Conservation (phyloP, 768 basidiomycete species). For the Pleurotus citrinopileatus region DNA sequence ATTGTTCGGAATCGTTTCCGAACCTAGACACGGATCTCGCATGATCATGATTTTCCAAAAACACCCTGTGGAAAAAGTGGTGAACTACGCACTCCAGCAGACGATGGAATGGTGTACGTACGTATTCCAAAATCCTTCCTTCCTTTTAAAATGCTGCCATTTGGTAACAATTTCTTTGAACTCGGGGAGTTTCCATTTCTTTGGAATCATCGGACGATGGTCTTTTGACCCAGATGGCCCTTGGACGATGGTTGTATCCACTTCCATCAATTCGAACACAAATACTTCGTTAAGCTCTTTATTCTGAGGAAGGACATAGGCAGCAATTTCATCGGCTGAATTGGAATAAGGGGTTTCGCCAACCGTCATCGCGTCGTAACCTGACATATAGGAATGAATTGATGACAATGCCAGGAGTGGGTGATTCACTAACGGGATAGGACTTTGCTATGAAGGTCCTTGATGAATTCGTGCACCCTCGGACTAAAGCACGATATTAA, state of each 20-base stretch:
- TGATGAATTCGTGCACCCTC: constrained; percentile 61
- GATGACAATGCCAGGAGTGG: constrained; percentile 1
- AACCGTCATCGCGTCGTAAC: constrained; percentile 58
- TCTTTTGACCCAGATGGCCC: constrained; percentile 25
- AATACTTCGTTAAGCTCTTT: constrained; percentile 68
- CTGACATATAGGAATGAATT: constrained; percentile 25
- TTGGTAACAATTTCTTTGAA: constrained; percentile 41
- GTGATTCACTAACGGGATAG: constrained; percentile 41
- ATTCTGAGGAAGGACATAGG: constrained; percentile 53
- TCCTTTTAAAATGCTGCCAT: constrained; percentile 60
- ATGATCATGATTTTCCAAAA: constrained; percentile 72
- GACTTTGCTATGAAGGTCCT: constrained; percentile 63
- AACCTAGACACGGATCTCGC: constrained; percentile 63
- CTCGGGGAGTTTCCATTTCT: constrained; percentile 50
- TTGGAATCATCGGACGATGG: constrained; percentile 35
- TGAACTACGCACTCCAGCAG: background rate
- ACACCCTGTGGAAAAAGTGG: constrained; percentile 35
- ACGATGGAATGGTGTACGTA: constrained; percentile 27
- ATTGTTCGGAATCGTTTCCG: constrained; percentile 55
- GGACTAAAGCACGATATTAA: constrained; percentile 43
- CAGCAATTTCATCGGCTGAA: constrained; percentile 45
- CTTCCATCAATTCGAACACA: constrained; percentile 58
- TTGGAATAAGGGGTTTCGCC: constrained; percentile 64
- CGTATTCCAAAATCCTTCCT: constrained; percentile 68
- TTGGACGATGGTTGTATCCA: constrained; percentile 34